Evolutionary conservation across 2,329 filamentous ascomycete genomes (phyloP).

Genomic region (Ceratocystis cubensis): DNA sequence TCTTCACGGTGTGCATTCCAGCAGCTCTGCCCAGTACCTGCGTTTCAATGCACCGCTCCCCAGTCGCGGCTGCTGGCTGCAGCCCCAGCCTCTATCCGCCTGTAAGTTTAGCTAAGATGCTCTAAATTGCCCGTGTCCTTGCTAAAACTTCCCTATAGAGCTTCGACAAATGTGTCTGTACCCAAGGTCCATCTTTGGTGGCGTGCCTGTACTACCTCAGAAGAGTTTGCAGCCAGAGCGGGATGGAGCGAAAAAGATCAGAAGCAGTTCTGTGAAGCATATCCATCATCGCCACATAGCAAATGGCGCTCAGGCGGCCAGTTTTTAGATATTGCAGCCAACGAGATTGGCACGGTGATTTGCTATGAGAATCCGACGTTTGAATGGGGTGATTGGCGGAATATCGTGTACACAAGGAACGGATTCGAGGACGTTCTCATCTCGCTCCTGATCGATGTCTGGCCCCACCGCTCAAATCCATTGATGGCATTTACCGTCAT

Average conservation of each 20-base stretch:
- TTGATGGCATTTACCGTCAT: slow-evolving; percentile 12
- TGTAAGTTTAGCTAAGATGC: neutral
- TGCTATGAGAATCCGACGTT: slow-evolving; percentile 17
- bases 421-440: slow-evolving; percentile 19
- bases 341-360: slow-evolving; percentile 19
- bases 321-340: slow-evolving; percentile 20
- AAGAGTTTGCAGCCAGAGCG: slow-evolving; percentile 16
- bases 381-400: slow-evolving; percentile 19
- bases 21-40: neutral
- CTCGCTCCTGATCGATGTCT: slow-evolving; percentile 13
- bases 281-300: slow-evolving; percentile 5
- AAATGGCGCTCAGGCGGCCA: slow-evolving; percentile 17
- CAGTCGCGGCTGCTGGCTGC: neutral
- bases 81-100: slow-evolving; percentile 1
- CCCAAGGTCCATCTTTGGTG: slow-evolving; percentile 17
- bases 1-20: neutral
- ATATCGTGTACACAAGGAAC: slow-evolving; percentile 16
- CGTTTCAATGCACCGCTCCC: neutral
- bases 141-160: slow-evolving; percentile 2
- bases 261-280: slow-evolving; percentile 13
- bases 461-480: slow-evolving; percentile 13
- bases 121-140: neutral
- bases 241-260: slow-evolving; percentile 11
- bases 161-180: slow-evolving; percentile 3
- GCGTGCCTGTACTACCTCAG: slow-evolving; percentile 16